Conservation (phyloP, 192 early-diverging fungal species). For the Coemansia umbellata region DNA sequence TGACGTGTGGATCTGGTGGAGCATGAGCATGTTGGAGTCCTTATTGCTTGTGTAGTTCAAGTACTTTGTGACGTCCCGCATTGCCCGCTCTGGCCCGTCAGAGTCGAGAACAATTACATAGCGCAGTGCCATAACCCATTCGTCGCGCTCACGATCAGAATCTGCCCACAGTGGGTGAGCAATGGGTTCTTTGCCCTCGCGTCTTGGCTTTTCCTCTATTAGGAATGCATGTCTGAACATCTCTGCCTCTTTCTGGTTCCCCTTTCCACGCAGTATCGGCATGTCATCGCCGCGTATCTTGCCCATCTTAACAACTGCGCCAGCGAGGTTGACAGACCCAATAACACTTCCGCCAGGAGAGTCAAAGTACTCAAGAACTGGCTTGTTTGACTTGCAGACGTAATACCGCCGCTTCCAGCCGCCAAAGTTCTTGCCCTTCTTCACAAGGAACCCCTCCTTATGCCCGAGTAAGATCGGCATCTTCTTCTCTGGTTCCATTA, state of each 20-base stretch:
- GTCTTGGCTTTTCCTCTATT: constrained; percentile 72
- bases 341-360: constrained; percentile 67
- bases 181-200: constrained; percentile 56
- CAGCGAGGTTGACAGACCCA: constrained; percentile 72
- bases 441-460: constrained; percentile 87
- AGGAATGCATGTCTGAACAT: constrained; percentile 83
- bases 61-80: constrained; percentile 40
- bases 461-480: constrained; percentile 56
- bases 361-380: constrained; percentile 80
- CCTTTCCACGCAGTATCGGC: constrained; percentile 5
- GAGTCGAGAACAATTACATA: constrained; percentile 54
- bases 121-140: constrained; percentile 77
- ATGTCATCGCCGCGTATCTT: constrained; percentile 21
- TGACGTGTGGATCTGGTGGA: constrained; percentile 51
- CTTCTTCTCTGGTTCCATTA: constrained; percentile 46
- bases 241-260: constrained; percentile 49
- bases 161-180: constrained; percentile 85
- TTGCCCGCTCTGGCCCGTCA: constrained; percentile 47
- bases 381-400: constrained; percentile 58
- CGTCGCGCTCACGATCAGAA: constrained; percentile 85
- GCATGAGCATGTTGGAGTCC: constrained; percentile 44
- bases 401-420: constrained; percentile 94
- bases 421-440: constrained; percentile 95
- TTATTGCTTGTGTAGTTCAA: constrained; percentile 35
- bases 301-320: constrained; percentile 53